Conservation (phyloP, 495 filamentous ascomycete species). For the Tuber aestivum region DNA sequence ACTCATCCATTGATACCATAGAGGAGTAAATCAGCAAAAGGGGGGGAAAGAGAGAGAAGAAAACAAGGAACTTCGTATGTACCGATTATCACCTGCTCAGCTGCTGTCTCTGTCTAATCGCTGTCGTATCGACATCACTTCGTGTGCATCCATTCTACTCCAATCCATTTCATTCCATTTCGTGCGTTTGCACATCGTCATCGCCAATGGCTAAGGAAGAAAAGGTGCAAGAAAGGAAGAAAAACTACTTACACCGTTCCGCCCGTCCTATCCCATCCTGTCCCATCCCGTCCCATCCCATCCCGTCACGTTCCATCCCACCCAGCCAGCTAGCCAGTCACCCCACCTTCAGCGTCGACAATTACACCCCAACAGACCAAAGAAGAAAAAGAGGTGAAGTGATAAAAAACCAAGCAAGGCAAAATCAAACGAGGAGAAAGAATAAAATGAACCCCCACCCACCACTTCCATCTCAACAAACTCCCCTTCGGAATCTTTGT, state of each 20-base stretch:
- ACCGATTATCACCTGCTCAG: background rate
- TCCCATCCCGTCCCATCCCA: background rate
- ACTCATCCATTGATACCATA: constrained; percentile 10
- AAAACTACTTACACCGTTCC: constrained; percentile 10
- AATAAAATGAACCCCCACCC: background rate
- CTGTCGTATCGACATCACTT: background rate
- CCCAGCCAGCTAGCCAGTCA: background rate
- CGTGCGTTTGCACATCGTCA: background rate
- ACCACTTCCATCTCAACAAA: background rate
- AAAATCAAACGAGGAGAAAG: background rate
- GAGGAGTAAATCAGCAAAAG: constrained; percentile 10
- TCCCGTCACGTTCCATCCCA: too few species aligned
- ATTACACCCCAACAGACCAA: background rate
- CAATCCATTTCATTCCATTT: constrained; percentile 2
- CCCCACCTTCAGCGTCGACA: background rate
- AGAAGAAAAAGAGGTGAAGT: background rate
- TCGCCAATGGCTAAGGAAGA: constrained; percentile 16
- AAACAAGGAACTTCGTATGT: constrained; percentile 1
- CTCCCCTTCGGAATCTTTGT: background rate
- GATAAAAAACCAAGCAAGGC: background rate
- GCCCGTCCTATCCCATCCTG: background rate
- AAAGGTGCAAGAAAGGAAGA: constrained; percentile 10
- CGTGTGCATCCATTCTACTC: constrained; percentile 1
- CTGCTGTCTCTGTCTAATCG: constrained; percentile 6
- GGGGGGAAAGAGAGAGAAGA: constrained; percentile 1